phyloP scores from a whole-genome alignment of 345 rosid species.

The Rhizophora mangle region DNA sequence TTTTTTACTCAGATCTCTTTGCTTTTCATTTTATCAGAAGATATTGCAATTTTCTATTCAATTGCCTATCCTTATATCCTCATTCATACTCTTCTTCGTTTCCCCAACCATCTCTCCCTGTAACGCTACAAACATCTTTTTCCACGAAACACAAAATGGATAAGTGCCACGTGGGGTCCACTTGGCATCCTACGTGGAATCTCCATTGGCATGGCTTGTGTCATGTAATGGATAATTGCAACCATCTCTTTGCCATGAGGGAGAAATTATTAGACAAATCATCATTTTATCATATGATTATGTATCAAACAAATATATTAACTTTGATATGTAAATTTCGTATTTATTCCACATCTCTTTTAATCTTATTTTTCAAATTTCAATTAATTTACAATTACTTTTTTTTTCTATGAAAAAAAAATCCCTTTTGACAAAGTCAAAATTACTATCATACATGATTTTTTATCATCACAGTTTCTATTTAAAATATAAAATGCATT shows the following conservation, averaged over 20 bases:
- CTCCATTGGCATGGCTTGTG: constrained; percentile 11
- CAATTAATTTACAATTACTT: too few species aligned
- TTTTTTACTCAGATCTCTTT: neutral
- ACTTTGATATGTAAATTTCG: too few species aligned
- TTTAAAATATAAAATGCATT: too few species aligned
- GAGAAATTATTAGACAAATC: too few species aligned
- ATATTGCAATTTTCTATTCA: constrained; percentile 16
- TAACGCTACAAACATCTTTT: neutral
- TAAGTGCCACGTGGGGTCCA: constrained; percentile 53
- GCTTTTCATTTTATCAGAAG: neutral
- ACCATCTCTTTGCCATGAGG: constrained; percentile 13
- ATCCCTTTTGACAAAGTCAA: too few species aligned
- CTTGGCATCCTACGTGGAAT: constrained; percentile 33
- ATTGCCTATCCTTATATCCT: constrained; percentile 1
- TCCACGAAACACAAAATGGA: constrained; percentile 31
- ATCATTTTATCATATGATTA: too few species aligned
- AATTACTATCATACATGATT: too few species aligned
- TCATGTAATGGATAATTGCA: constrained; percentile 22
- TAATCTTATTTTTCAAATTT: too few species aligned
- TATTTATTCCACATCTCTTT: too few species aligned
- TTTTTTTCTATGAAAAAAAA: too few species aligned
- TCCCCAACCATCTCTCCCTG: neutral
- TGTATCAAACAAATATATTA: too few species aligned
- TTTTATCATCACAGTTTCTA: too few species aligned
- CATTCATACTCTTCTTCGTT: neutral